Evolutionary conservation across 208 protist species (phyloP), one percentile per base, ranked within the genome.

Genomic region (Vickermania ingenoplastis): DNA sequence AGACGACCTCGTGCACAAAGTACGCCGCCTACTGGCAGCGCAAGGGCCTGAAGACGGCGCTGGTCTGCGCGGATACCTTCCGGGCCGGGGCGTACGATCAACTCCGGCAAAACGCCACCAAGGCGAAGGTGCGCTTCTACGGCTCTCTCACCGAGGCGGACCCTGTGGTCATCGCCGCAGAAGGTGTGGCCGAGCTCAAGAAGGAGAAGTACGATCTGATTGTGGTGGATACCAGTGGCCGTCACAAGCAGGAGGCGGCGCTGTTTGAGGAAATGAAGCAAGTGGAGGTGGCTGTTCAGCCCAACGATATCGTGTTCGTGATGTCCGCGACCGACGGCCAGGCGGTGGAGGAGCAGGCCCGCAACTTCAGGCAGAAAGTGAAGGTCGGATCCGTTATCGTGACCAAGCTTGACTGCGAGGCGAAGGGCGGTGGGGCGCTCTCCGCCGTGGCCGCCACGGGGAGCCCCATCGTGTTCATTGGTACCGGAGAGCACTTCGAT

Each of bases 31-130:
- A 95, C 75, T 98, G 97, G 75, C 76, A 97, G 71, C 78, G 85
- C 21, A 98, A 99, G 63, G 96, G 96, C 4, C 97, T 90, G 67
- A 98, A 97, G 68, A 77, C 80, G 29, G 88, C 86, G 3, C 77
- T 99, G 7, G 93, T 99, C 41, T 99, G 98, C 79, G 97, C 98
- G 0, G 98, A 99, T 81, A 99, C 98, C 13, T 99, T 99, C 82
- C 94, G 90, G 30, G 90, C 90, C 17, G 90, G 90, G 53, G 97
- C 97, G 5, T 98, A 98, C 73, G 97, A 98, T 57, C 97, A 99
- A 75, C 81, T 99, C n/a, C 92, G 94, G 48, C 97, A 99, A 79
- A 99, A 99, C 76, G 97, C 97, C 1, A 97, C 97, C 13, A 99
- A 99, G 75, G 96, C 95, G 11, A 96, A 97, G 58, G 94, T 99